Conservation (phyloP, 2,329 filamentous ascomycete species). For the Cryphonectria nitschkei region DNA sequence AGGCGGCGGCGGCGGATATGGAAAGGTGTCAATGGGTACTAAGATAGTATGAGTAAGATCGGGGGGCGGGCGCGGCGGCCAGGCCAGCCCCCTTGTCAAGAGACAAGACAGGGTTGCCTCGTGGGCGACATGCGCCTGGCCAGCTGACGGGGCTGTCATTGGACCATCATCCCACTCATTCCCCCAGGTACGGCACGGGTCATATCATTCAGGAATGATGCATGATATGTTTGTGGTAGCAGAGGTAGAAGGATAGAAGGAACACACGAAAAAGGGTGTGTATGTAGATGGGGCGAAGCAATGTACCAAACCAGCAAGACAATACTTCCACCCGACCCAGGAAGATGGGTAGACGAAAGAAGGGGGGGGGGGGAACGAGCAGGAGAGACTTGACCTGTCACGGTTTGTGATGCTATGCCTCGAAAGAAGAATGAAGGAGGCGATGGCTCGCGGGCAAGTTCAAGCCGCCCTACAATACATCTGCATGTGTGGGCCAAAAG, state of each 20-base stretch:
- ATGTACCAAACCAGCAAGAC: constrained; percentile 13
- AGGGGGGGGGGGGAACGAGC: too few species aligned
- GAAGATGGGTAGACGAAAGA: constrained; percentile 3
- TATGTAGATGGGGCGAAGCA: too few species aligned
- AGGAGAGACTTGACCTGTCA: neutral
- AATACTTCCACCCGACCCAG: constrained; percentile 7
- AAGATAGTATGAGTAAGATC: constrained; percentile 4
- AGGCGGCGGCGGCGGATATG: neutral
- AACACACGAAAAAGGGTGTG: too few species aligned
- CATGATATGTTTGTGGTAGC: too few species aligned
- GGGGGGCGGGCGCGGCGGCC: neutral
- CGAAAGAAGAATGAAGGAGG: constrained; percentile 16
- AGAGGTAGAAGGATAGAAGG: too few species aligned
- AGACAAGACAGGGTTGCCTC: constrained; percentile 23
- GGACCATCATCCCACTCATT: constrained; percentile 2
- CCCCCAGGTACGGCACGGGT: constrained; percentile 24
- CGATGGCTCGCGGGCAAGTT: constrained; percentile 23
- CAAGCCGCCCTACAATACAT: neutral
- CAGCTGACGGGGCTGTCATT: constrained; percentile 15
- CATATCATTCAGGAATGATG: constrained; percentile 10
- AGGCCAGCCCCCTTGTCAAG: constrained; percentile 8
- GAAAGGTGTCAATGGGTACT: constrained; percentile 6
- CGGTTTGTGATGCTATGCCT: constrained; percentile 18
- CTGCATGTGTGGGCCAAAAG: constrained; percentile 14
- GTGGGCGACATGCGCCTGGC: constrained; percentile 19